These are phyloP conservation scores for Selaginella tamariscina DNA, from an alignment of 75 land plant genomes.

Conservation along the genomic window DNA sequence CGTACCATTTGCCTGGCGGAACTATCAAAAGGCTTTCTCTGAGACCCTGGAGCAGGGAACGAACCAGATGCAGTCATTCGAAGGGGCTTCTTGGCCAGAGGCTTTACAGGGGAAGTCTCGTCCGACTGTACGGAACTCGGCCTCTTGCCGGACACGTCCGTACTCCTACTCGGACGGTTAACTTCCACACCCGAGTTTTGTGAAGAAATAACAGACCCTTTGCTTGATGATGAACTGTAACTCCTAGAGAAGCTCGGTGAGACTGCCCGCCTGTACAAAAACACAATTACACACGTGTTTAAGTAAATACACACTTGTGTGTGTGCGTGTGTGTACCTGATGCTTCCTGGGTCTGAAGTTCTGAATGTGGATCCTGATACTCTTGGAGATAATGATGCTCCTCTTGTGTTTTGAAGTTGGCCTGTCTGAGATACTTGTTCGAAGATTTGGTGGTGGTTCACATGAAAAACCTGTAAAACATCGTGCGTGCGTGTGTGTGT, in stretches of 20 bases:
- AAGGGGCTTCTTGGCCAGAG: background rate
- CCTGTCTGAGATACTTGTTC: background rate
- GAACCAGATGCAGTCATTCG: background rate
- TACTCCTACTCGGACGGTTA: background rate
- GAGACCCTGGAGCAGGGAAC: background rate
- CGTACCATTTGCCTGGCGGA: background rate
- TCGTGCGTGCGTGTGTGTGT: too few relatives aligned
- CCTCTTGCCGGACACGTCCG: background rate
- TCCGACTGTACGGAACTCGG: background rate
- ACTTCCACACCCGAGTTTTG: constrained; percentile 1
- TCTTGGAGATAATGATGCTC: background rate
- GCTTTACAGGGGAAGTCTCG: background rate
- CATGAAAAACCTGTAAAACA: too few relatives aligned
- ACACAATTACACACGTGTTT: background rate
- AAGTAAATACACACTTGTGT: background rate
- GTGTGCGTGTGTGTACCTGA: too few relatives aligned
- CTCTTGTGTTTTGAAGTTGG: background rate
- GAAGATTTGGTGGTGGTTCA: constrained; percentile 8
- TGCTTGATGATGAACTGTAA: constrained; percentile 4
- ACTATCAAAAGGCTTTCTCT: background rate
- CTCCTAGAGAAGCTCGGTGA: constrained; percentile 5
- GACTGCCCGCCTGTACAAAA: background rate
- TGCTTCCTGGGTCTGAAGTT: background rate
- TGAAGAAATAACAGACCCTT: constrained; percentile 5
- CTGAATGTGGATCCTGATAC: background rate